Conservation (phyloP, 495 filamentous ascomycete genomes). For the Jackrogersella minutella region DNA sequence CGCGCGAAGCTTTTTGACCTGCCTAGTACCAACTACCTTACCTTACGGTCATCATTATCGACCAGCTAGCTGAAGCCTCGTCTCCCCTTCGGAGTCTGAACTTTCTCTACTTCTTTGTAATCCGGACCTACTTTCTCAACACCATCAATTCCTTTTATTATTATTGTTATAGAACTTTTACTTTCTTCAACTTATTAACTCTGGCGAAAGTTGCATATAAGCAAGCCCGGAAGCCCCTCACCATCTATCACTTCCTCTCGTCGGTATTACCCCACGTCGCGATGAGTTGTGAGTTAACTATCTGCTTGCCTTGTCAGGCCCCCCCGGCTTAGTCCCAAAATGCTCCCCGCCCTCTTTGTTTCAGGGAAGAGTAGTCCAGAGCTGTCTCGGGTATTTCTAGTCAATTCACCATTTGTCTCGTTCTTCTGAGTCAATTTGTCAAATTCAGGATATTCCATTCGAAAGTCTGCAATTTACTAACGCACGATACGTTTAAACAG, state of each 20-base stretch:
- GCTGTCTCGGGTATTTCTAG: constrained; percentile 11
- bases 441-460: neutral
- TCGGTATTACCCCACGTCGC: constrained; percentile 41
- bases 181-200: neutral
- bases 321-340: constrained; percentile 2
- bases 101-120: neutral
- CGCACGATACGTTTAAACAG: constrained; percentile 53
- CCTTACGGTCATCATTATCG: neutral
- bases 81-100: neutral
- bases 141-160: neutral
- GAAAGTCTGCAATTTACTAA: constrained; percentile 19
- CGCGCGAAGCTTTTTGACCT: neutral
- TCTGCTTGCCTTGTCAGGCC: constrained; percentile 6
- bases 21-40: neutral
- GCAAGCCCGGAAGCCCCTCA: constrained; percentile 14
- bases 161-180: neutral
- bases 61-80: constrained; percentile 14
- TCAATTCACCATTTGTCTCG: constrained; percentile 15
- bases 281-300: constrained; percentile 47
- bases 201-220: constrained; percentile 8
- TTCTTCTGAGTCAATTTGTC: constrained; percentile 21
- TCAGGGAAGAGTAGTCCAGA: constrained; percentile 8
- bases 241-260: constrained; percentile 13
- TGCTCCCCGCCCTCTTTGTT: constrained; percentile 16
- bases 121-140: neutral